A percentile compares a stretch with the other conserved stretches of the same genome.
Evolutionary conservation across 1,139 yeast species (phyloP).

Genomic region (Saccharomycopsis hybrid): DNA sequence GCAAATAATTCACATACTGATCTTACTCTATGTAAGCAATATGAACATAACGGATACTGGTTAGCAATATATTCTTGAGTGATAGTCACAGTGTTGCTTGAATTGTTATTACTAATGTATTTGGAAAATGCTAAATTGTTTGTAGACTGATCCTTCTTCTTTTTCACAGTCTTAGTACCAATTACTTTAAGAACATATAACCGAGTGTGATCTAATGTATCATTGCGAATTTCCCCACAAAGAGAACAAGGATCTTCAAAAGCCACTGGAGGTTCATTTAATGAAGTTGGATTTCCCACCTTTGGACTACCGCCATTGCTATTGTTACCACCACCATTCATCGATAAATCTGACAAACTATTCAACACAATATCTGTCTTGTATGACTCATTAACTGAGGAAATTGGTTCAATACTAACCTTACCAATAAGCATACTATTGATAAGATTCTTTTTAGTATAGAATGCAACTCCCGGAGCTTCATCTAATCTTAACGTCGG

Average conservation of each 20-base stretch:
- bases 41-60: conserved; percentile 74
- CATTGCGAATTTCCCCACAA: conserved; percentile 72
- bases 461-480: conserved; percentile 58
- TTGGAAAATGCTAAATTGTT: conserved; percentile 23
- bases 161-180: conserved; percentile 26
- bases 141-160: conserved; percentile 16
- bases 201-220: conserved; percentile 69
- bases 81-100: conserved; percentile 15
- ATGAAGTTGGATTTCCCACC: neutral
- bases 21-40: conserved; percentile 73
- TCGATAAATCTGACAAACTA: conserved; percentile 4
- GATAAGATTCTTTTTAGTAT: conserved; percentile 54
- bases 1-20: conserved; percentile 76
- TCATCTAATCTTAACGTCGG: conserved; percentile 54
- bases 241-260: conserved; percentile 67
- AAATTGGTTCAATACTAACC: conserved; percentile 79
- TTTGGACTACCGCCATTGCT: conserved; percentile 22
- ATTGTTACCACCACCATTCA: too few species aligned
- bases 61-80: conserved; percentile 24
- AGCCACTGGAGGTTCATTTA: conserved; percentile 53
- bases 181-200: conserved; percentile 54
- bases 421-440: conserved; percentile 69
- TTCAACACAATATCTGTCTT: conserved; percentile 26
- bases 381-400: conserved; percentile 73
- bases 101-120: conserved; percentile 21